Conservation (phyloP, 2,329 filamentous ascomycete genomes). For the Proliferodiscus dingleyae region DNA sequence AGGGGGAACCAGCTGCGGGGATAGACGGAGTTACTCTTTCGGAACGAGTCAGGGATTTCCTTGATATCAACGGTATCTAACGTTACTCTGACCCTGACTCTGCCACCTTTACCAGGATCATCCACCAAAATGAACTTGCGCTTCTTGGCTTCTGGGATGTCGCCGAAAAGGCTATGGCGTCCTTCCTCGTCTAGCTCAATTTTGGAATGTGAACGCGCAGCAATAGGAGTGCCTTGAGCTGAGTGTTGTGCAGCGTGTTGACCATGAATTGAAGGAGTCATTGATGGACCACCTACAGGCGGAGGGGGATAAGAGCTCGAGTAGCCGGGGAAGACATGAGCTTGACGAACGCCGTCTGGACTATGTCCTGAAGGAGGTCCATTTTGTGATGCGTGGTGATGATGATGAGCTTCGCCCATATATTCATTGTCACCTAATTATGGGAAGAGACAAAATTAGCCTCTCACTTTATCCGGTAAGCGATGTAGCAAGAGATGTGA, state of each 20-base stretch:
- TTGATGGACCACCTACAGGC: conserved; percentile 50
- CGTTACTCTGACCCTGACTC: conserved; percentile 84
- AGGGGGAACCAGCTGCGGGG: conserved; percentile 88
- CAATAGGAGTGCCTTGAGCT: conserved; percentile 36
- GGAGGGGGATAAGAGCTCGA: conserved; percentile 57
- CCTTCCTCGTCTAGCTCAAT: conserved; percentile 40
- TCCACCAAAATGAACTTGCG: conserved; percentile 97
- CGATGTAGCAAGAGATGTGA: conserved; percentile 16
- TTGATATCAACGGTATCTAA: conserved; percentile 92
- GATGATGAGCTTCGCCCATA: conserved; percentile 60
- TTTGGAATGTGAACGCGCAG: conserved; percentile 25
- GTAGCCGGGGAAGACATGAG: conserved; percentile 71
- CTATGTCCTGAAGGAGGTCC: conserved; percentile 43
- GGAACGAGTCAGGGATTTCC: conserved; percentile 93
- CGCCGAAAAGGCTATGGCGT: conserved; percentile 72
- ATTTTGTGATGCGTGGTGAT: conserved; percentile 58
- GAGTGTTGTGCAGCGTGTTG: conserved; percentile 37
- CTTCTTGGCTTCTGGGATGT: conserved; percentile 83
- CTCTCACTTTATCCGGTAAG: conserved; percentile 28
- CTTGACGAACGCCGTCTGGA: conserved; percentile 63
- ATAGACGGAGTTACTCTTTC: conserved; percentile 83
- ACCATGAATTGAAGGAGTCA: conserved; percentile 58
- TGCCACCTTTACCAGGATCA: conserved; percentile 73
- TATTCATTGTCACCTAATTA: conserved; percentile 56
- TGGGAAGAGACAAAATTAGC: conserved; percentile 28